Conservation (phyloP, 1,139 yeast genomes). For the Meyerozyma guilliermondii region DNA sequence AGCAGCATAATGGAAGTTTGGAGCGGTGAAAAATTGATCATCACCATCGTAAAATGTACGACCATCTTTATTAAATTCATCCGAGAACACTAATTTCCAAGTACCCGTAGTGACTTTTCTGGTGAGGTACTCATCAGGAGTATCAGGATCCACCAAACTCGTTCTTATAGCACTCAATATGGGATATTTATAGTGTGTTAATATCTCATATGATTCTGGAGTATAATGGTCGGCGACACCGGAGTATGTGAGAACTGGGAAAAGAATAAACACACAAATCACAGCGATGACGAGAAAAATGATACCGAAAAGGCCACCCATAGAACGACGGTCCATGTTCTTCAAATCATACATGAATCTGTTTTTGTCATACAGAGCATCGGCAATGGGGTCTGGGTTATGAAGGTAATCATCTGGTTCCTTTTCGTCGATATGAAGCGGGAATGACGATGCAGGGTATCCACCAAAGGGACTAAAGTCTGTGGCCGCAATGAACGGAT, state of each 20-base stretch:
- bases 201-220: conserved; percentile 17
- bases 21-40: conserved; percentile 26
- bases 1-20: conserved; percentile 24
- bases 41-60: conserved; percentile 27
- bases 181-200: conserved; percentile 20
- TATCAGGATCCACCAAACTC: conserved; percentile 22
- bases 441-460: conserved; percentile 22
- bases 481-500: conserved; percentile 9
- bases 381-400: conserved; percentile 25
- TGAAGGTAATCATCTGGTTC: conserved; percentile 26
- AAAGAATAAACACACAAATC: conserved; percentile 16
- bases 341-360: conserved; percentile 20
- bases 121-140: conserved; percentile 15
- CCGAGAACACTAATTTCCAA: conserved; percentile 25
- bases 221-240: conserved; percentile 12
- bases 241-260: conserved; percentile 21
- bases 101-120: conserved; percentile 12
- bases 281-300: conserved; percentile 14
- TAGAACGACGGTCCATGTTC: conserved; percentile 18
- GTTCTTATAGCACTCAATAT: conserved; percentile 20
- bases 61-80: conserved; percentile 25
- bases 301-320: conserved; percentile 17
- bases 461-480: conserved; percentile 26
- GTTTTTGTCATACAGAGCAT: conserved; percentile 23
- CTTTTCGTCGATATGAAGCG: conserved; percentile 21